Percentiles rank a stretch among this genome's conserved stretches.
phyloP scores from a whole-genome alignment of 2,329 filamentous ascomycete species.

The Annulohypoxylon truncatum region DNA sequence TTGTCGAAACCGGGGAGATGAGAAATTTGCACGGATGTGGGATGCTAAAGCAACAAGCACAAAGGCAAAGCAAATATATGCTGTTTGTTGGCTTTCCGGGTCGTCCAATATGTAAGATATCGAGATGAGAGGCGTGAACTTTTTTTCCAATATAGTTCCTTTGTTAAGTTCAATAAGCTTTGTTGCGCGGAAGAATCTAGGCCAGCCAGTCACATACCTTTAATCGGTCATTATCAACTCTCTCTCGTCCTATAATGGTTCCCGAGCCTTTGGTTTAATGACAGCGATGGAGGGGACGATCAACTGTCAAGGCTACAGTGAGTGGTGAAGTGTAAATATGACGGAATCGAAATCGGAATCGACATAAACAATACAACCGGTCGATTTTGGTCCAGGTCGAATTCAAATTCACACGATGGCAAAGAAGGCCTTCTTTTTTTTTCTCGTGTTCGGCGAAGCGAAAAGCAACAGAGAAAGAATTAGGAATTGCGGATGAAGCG shows the following conservation, averaged over 20 bases:
- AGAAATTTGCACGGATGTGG: neutral
- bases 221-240: slow-evolving; percentile 13
- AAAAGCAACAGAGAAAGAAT: slow-evolving; percentile 37
- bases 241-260: slow-evolving; percentile 6
- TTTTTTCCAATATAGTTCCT: slow-evolving; percentile 20
- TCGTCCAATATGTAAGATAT: slow-evolving; percentile 20
- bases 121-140: slow-evolving; percentile 9
- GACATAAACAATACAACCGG: neutral
- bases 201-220: slow-evolving; percentile 28
- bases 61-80: slow-evolving; percentile 22
- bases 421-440: slow-evolving; percentile 12
- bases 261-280: slow-evolving; percentile 25
- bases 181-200: slow-evolving; percentile 25
- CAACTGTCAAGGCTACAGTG: slow-evolving; percentile 24
- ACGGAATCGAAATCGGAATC: slow-evolving; percentile 24
- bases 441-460: slow-evolving; percentile 36
- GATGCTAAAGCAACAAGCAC: slow-evolving; percentile 19
- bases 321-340: slow-evolving; percentile 30
- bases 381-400: slow-evolving; percentile 5
- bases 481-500: slow-evolving; percentile 37
- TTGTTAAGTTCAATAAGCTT: slow-evolving; percentile 38
- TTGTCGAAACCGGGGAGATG: neutral
- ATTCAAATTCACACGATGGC: slow-evolving; percentile 29
- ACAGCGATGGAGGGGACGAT: slow-evolving; percentile 20
- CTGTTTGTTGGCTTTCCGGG: slow-evolving; percentile 18